Evolutionary conservation across 345 rosid genomes (phyloP).

Genomic region (Chamaenerion angustifolium): DNA sequence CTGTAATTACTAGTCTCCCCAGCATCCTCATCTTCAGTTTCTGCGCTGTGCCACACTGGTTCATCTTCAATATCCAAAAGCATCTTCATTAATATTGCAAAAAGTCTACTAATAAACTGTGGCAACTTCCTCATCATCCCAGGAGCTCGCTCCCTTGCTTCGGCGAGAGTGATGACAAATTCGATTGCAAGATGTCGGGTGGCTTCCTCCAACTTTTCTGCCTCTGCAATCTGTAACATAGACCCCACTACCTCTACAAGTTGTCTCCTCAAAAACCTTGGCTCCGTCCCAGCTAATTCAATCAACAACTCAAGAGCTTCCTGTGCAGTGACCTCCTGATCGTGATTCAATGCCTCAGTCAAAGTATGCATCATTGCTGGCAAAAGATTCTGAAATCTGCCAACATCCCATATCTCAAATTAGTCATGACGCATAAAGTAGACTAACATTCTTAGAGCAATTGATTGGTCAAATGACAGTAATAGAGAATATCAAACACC

Average conservation of each 20-base stretch:
- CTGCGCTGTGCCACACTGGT: conserved; percentile 83
- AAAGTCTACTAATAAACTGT: conserved; percentile 78
- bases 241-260: conserved; percentile 83
- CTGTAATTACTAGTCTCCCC: conserved; percentile 91
- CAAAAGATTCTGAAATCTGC: conserved; percentile 62
- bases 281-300: conserved; percentile 93
- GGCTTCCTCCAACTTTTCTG: conserved; percentile 83
- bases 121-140: conserved; percentile 99
- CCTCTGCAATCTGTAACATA: conserved; percentile 96
- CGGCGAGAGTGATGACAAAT: conserved; percentile 85
- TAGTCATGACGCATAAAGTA: too few relatives aligned
- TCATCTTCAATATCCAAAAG: conserved; percentile 88
- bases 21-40: conserved; percentile 86
- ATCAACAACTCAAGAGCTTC: conserved; percentile 91
- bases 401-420: neutral
- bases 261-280: conserved; percentile 78
- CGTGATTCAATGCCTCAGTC: conserved; percentile 81
- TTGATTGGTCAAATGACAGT: too few relatives aligned
- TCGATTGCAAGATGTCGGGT: conserved; percentile 86
- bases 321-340: conserved; percentile 86
- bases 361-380: conserved; percentile 93
- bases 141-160: conserved; percentile 96
- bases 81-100: conserved; percentile 85
- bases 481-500: too few relatives aligned
- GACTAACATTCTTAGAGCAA: too few relatives aligned